phyloP scores from a whole-genome alignment of 345 rosid genomes.

The Camelina neglecta region DNA sequence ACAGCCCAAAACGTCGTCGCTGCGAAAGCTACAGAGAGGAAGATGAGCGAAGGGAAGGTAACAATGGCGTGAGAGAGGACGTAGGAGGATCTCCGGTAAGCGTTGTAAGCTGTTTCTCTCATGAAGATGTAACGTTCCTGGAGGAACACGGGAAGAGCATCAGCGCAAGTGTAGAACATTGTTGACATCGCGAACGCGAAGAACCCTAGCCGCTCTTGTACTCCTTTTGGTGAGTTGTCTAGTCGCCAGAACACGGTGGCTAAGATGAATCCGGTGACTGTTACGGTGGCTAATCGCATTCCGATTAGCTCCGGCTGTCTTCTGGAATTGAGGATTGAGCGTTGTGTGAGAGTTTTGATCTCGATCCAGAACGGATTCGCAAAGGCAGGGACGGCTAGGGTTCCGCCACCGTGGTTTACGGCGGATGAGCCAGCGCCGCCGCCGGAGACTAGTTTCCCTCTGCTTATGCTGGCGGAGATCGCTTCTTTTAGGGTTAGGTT shows the following conservation, averaged over 20 bases:
- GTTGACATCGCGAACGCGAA: slow-evolving; percentile 55
- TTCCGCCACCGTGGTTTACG: slow-evolving; percentile 18
- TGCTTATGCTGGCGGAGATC: slow-evolving; percentile 38
- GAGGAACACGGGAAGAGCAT: slow-evolving; percentile 54
- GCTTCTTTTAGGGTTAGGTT: slow-evolving; percentile 38
- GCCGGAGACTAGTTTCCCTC: slow-evolving; percentile 40
- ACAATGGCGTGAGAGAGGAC: slow-evolving; percentile 75
- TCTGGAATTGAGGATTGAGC: slow-evolving; percentile 43
- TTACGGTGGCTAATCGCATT: slow-evolving; percentile 30
- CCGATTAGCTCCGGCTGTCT: slow-evolving; percentile 42
- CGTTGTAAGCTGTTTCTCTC: slow-evolving; percentile 56
- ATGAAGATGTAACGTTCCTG: slow-evolving; percentile 85
- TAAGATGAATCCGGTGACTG: slow-evolving; percentile 51
- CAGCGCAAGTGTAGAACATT: slow-evolving; percentile 54
- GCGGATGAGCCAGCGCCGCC: slow-evolving; percentile 31
- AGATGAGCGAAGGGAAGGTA: slow-evolving; percentile 63
- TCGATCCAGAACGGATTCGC: slow-evolving; percentile 44
- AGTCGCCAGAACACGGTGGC: slow-evolving; percentile 73
- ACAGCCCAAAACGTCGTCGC: slow-evolving; percentile 77
- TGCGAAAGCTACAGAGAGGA: slow-evolving; percentile 70
- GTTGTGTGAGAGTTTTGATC: slow-evolving; percentile 33
- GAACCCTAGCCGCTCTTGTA: slow-evolving; percentile 49
- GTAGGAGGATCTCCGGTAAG: slow-evolving; percentile 81
- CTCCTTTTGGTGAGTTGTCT: slow-evolving; percentile 49
- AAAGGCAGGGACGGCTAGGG: slow-evolving; percentile 26